Evolutionary conservation across 1,284 basidiomycete genomes (phyloP).

Genomic region (Cryptococcus sp.): DNA sequence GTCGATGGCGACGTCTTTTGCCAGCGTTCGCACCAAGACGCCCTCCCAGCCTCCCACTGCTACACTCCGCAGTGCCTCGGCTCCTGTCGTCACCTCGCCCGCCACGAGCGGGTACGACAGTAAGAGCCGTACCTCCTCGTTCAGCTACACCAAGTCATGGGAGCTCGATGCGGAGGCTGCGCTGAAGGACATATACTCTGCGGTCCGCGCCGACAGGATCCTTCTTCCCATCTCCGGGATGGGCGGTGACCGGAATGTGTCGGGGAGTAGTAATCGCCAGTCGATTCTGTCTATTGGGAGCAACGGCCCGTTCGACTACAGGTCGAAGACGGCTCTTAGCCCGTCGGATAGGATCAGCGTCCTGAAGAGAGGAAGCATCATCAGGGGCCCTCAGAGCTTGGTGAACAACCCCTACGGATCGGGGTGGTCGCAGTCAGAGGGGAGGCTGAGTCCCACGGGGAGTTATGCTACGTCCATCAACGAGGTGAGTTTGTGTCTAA

Average conservation of each 20-base stretch:
- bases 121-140: conserved; percentile 27
- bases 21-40: conserved; percentile 17
- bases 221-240: conserved; percentile 64
- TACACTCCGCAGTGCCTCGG: conserved; percentile 32
- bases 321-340: conserved; percentile 24
- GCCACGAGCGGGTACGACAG: conserved; percentile 5
- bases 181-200: conserved; percentile 91
- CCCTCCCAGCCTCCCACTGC: conserved; percentile 5
- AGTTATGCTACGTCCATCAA: conserved; percentile 79
- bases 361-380: conserved; percentile 81
- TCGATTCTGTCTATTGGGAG: conserved; percentile 28
- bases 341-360: conserved; percentile 58
- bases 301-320: conserved; percentile 14
- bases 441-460: conserved; percentile 80
- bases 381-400: conserved; percentile 77
- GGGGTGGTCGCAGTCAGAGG: conserved; percentile 57
- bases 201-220: conserved; percentile 87
- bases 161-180: conserved; percentile 77
- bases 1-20: conserved; percentile 20
- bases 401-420: conserved; percentile 50
- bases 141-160: conserved; percentile 55
- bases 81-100: conserved; percentile 20
- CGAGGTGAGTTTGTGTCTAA: conserved; percentile 57
- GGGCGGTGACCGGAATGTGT: conserved; percentile 48
- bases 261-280: conserved; percentile 33